Evolutionary conservation across 2,329 filamentous ascomycete genomes (phyloP), one percentile per base, ranked within the genome.

Genomic region (Ophiostoma sp.): DNA sequence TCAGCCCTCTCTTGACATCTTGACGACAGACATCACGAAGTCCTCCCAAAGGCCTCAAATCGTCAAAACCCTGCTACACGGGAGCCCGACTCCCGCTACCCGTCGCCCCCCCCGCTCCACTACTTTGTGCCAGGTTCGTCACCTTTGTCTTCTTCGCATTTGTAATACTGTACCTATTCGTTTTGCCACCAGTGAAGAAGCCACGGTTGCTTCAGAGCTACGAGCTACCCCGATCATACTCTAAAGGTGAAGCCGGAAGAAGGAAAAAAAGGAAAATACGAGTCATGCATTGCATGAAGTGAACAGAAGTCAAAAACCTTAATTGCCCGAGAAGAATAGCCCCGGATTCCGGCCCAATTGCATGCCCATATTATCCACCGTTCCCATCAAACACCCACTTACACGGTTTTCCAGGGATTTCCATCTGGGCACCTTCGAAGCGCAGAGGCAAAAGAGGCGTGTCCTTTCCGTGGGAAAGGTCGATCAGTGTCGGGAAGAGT

Each of bases 141-240:
- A 6, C n/a, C 49, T 66, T 66, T 66, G n/a, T 45, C 47, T 58
- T n/a, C 4, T 27, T 49, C 38, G 64, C 14, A 52, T 67, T 67
- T 62, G 65, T n/a, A 41, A 27, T 41, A 41, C 45, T 55, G 64
- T 47, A 66, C 65, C 45, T 47, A 16, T 60, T 66, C 7, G 4
- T 62, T 69, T 70, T 66, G 69, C 69, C 69, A 70, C 69, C 60
- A 40, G 27, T n/a, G 42, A 42, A 66, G 65, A 69, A 67, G 67
- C 67, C 69, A 70, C 69, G 69, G 65, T 70, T 69, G 69, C 69
- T 66, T 67, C n/a, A 55, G 12, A 27, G 49, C 18, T 55, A 14
- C 49, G 5, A 55, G 18, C 49, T 55, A 27, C 49, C 18, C 49
- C 18, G 27, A 36, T 27, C n/a, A 55, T 11, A 14, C 6, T 55